Conservation (phyloP, 768 basidiomycete species). For the Fibroporia radiculosa region DNA sequence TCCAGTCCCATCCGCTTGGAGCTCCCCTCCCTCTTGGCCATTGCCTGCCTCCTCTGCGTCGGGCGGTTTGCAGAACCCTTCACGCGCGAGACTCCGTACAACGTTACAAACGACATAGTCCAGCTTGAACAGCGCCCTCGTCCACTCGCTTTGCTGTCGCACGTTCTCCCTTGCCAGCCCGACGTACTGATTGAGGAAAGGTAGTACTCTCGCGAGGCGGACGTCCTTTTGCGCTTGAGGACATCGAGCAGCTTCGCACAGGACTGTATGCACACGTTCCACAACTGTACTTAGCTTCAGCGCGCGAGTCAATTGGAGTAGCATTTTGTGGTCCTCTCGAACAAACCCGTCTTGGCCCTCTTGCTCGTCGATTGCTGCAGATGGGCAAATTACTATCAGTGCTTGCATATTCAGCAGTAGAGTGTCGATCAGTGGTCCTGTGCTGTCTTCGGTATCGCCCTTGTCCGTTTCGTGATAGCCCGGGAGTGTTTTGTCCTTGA, state of each 20-base stretch:
- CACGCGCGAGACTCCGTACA: conserved; percentile 61
- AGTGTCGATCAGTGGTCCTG: conserved; percentile 45
- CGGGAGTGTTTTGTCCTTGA: conserved; percentile 9
- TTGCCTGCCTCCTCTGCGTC: conserved; percentile 53
- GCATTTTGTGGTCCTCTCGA: conserved; percentile 35
- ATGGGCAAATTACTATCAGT: conserved; percentile 28
- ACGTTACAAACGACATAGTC: conserved; percentile 69
- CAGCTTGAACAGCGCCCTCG: conserved; percentile 78
- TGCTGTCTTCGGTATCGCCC: conserved; percentile 12
- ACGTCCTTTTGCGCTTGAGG: conserved; percentile 25
- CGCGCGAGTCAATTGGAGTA: conserved; percentile 38
- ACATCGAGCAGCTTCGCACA: conserved; percentile 31
- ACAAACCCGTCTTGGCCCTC: conserved; percentile 43
- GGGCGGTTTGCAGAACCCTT: conserved; percentile 91
- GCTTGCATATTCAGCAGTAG: conserved; percentile 63
- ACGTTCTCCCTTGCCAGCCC: conserved; percentile 52
- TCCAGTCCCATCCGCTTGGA: conserved; percentile 69
- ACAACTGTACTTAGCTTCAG: conserved; percentile 41
- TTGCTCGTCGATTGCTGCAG: conserved; percentile 17
- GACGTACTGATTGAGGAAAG: conserved; percentile 68
- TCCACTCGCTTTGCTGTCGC: conserved; percentile 51
- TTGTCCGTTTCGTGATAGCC: conserved; percentile 5
- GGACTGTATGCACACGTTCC: conserved; percentile 30
- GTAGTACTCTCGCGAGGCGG: conserved; percentile 43
- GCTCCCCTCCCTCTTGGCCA: conserved; percentile 38